Percentiles rank a stretch among this genome's conserved stretches.
Evolutionary conservation across 2,329 filamentous ascomycete species (phyloP).

Genomic region (Plectosphaerella cucumerina): DNA sequence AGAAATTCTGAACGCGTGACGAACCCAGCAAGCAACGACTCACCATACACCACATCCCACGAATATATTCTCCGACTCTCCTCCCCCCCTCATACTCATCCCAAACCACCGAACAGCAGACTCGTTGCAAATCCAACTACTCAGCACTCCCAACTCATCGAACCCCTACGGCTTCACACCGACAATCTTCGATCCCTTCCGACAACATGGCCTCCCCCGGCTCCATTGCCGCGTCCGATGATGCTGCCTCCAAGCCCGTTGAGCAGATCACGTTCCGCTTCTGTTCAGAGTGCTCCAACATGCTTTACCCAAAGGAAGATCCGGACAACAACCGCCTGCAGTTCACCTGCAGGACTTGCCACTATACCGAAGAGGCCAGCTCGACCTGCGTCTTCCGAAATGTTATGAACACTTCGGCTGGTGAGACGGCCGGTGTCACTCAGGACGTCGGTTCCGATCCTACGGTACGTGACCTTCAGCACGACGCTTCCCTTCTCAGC

Average conservation of each 20-base stretch:
- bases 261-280: slow-evolving; percentile 95
- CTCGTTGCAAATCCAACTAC: too few relatives aligned
- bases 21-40: too few relatives aligned
- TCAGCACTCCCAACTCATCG: too few relatives aligned
- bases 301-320: slow-evolving; percentile 97
- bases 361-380: slow-evolving; percentile 80
- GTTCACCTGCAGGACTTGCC: slow-evolving; percentile 94
- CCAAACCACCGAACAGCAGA: too few relatives aligned
- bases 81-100: too few relatives aligned
- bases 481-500: slow-evolving; percentile 23
- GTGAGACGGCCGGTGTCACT: slow-evolving; percentile 94
- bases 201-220: slow-evolving; percentile 55
- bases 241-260: slow-evolving; percentile 43
- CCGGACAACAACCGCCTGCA: slow-evolving; percentile 76
- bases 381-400: slow-evolving; percentile 96
- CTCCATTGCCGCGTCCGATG: slow-evolving; percentile 41
- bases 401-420: slow-evolving; percentile 82
- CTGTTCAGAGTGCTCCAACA: slow-evolving; percentile 98
- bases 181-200: too few relatives aligned
- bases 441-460: slow-evolving; percentile 97
- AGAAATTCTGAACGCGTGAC: too few relatives aligned
- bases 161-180: too few relatives aligned
- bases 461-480: slow-evolving; percentile 76
- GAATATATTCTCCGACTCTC: too few relatives aligned
- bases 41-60: too few relatives aligned